phyloP scores from a whole-genome alignment of 805 yeast species.

The Yamadazyma paraphyllophila region DNA sequence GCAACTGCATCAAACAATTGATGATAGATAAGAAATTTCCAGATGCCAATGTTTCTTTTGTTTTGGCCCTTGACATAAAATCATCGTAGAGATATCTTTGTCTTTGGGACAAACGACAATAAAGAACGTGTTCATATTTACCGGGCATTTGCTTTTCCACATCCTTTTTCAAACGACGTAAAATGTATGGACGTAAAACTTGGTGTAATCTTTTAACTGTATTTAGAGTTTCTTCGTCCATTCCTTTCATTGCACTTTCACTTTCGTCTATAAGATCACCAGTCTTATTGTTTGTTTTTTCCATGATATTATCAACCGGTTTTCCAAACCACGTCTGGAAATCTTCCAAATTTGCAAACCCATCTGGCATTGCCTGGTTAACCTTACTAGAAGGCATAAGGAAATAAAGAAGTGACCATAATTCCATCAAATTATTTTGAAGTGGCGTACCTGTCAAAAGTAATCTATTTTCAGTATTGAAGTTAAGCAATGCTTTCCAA shows the following conservation, averaged over 20 bases:
- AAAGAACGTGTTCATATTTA: slow-evolving; percentile 90
- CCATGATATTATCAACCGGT: slow-evolving; percentile 91
- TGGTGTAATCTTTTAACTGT: slow-evolving; percentile 90
- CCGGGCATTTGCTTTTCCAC: slow-evolving; percentile 99
- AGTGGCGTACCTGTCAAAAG: slow-evolving; percentile 95
- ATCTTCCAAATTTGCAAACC: slow-evolving; percentile 93
- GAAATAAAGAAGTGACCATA: slow-evolving; percentile 94
- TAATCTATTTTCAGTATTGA: slow-evolving; percentile 85
- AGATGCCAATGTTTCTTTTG: slow-evolving; percentile 87
- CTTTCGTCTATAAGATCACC: slow-evolving; percentile 47
- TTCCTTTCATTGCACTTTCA: slow-evolving; percentile 34
- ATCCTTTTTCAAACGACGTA: slow-evolving; percentile 90
- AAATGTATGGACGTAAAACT: slow-evolving; percentile 85
- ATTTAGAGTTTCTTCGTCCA: slow-evolving; percentile 74
- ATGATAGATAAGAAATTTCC: slow-evolving; percentile 94
- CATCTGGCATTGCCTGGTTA: slow-evolving; percentile 79
- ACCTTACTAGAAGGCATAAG: slow-evolving; percentile 88
- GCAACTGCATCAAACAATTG: slow-evolving; percentile 94
- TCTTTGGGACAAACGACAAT: slow-evolving; percentile 88
- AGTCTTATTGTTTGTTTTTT: slow-evolving; percentile 51
- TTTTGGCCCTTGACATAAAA: slow-evolving; percentile 94
- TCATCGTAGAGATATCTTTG: slow-evolving; percentile 93
- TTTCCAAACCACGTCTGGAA: slow-evolving; percentile 99
- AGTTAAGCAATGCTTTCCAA: slow-evolving; percentile 94
- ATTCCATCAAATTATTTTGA: slow-evolving; percentile 90